Evolutionary conservation across 2,329 filamentous ascomycete species (phyloP), one percentile per base, ranked within the genome.

Genomic region (Colletotrichum gigasporum): DNA sequence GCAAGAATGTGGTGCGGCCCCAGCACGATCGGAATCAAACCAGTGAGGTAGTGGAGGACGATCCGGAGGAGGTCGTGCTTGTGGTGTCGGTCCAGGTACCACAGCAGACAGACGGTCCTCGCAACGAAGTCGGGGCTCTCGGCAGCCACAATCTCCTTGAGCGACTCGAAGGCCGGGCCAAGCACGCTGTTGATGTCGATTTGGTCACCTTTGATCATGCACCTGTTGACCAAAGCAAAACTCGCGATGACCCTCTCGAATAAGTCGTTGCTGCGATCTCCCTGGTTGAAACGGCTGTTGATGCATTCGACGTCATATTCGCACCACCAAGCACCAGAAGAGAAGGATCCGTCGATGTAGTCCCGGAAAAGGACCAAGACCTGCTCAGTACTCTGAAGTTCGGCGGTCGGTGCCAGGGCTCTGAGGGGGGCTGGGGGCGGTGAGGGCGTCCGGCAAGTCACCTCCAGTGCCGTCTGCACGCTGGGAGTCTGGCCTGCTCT

Each of bases 181-280:
- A 78, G 71, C 4, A 77, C 68, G 14, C 62, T 66, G 24, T 70
- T 71, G 51, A 77, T 74, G 24, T 71, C 66, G 35, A 77, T 71
- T 5, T 74, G 64, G 51, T 77, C 75, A 11, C 73, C 73, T 7
- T 69, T 67, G 63, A 71, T 73, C 74, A 76, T 71, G 37, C 72
- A 75, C 12, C 73, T 69, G 44, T 76, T 77, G 28, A 75, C 71
- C 51, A 77, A 50, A 20, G 72, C 73, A 44, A 77, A 75, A 55
- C 73, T 74, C 14, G 75, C 67, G 34, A 77, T 71, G 18, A 75
- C 73, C 4, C 75, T 71, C 53, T 77, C 75, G 57, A 77, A 76
- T n/a, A 77, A 57, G 28, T 75, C 74, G 20, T 75, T 71, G 35
- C 73, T 74, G n/a, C 73, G 71, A 44, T 76, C 73, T 1, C 64